Evolutionary conservation across 1,139 yeast species (phyloP).

Genomic region (Candida sojae): DNA sequence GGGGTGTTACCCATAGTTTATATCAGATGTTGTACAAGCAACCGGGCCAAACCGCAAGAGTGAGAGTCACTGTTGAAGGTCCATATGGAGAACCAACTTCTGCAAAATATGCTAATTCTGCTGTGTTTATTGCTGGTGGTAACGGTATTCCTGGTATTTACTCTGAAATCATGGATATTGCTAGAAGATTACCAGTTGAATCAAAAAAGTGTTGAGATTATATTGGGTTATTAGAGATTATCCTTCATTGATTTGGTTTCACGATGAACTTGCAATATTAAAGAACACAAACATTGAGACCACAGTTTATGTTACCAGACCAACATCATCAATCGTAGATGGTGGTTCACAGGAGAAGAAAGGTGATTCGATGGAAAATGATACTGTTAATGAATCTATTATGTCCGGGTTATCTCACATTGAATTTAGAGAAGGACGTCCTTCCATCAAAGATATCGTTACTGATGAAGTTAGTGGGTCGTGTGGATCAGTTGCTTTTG

Average conservation of each 20-base stretch:
- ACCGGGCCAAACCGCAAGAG: conserved; percentile 26
- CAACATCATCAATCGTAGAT: conserved; percentile 14
- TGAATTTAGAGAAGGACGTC: conserved; percentile 31
- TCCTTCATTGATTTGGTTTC: conserved; percentile 51
- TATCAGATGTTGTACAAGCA: conserved; percentile 27
- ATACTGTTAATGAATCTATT: conserved; percentile 20
- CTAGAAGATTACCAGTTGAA: conserved; percentile 41
- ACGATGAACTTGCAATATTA: conserved; percentile 45
- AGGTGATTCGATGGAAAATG: conserved; percentile 5
- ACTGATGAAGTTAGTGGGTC: conserved; percentile 29
- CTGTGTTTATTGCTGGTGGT: conserved; percentile 47
- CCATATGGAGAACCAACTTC: conserved; percentile 40
- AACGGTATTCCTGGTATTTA: conserved; percentile 47
- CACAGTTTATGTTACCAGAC: conserved; percentile 47
- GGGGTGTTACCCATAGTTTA: conserved; percentile 39
- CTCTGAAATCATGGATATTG: conserved; percentile 35
- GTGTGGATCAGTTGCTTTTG: conserved; percentile 42
- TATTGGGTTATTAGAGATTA: conserved; percentile 55
- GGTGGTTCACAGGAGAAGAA: background rate
- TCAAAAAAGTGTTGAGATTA: conserved; percentile 43
- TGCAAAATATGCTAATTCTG: conserved; percentile 30
- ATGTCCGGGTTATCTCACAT: conserved; percentile 23
- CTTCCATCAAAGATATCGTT: conserved; percentile 25
- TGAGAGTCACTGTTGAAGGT: conserved; percentile 40
- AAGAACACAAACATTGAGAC: conserved; percentile 30